Base-by-base conservation (phyloP, 1,284 basidiomycete species). In the Cryptococcus sp. region DNA sequence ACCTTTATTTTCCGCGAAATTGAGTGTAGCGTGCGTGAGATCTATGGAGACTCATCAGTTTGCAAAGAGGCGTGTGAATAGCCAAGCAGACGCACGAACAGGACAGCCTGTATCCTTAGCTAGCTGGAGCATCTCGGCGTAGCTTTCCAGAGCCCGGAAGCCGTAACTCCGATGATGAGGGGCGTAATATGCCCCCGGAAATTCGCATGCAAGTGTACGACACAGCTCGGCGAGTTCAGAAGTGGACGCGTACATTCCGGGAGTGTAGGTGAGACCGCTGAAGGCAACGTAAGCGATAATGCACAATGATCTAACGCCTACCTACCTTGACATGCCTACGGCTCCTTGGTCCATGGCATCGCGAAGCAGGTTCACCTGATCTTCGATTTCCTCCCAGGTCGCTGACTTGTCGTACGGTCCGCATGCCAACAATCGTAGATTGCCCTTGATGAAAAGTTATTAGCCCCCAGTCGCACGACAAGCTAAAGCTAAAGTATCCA, bases 241-340 rank as follows among this genome's bases (percentile, higher is more conserved):
- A 15, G 67, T 74, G 16, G 68, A 69, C 2, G 77, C 77, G 60
- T 78, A 78, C 77, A 78, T 78, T 15, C 77, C 77, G 2, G 77
- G 77, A 3, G 75, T 75, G 55, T 78, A 78, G 3, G 77, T 78
- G 46, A 78, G 62, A 38, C 77, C 77, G 48, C 66, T 72, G n/a
- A 45, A 35, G 31, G 31, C 31, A 35, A 35, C 31, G 10, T 35
- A 8, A 35, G 31, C 31, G 31, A 35, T 35, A 35, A 8, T 35
- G 31, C 31, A 10, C 4, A 35, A 35, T 35, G 31, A 35, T 35
- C 31, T 35, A 35, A 35, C 10, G 31, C 31, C 31, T 35, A 71
- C 71, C 69, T 69, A 71, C 71, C 69, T 69, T 2, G 72, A 74
- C 75, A 78, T 78, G 41, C 77, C 77, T 3, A 78, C 67, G 0